Conservation (phyloP, 2,329 filamentous ascomycete genomes). For the Ascochyta rabiei region DNA sequence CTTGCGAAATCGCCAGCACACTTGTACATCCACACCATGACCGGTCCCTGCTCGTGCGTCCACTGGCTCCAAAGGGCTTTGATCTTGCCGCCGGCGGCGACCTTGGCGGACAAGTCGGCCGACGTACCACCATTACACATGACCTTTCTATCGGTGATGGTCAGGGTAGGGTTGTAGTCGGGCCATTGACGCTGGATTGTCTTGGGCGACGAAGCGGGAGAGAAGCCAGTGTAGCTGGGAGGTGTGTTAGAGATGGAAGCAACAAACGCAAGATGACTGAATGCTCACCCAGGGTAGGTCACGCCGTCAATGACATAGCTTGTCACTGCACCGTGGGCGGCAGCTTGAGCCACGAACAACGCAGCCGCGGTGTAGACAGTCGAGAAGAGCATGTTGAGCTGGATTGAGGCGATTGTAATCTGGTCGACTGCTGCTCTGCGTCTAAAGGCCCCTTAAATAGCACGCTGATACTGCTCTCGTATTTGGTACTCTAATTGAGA, state of each 20-base stretch:
- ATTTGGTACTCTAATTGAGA: not conserved
- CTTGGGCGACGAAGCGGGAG: conserved; percentile 54
- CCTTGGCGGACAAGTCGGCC: conserved; percentile 52
- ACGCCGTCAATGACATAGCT: conserved; percentile 44
- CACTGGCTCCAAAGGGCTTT: conserved; percentile 63
- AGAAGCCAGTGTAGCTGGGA: conserved; percentile 59
- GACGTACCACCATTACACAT: conserved; percentile 60
- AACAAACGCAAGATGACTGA: conserved; percentile 28
- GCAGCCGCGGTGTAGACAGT: conserved; percentile 42
- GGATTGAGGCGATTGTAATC: conserved; percentile 6
- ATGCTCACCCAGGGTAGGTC: conserved; percentile 38
- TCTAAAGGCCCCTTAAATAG: conserved; percentile 3
- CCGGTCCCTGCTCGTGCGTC: conserved; percentile 64
- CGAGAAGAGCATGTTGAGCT: conserved; percentile 46
- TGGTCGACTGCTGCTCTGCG: not conserved
- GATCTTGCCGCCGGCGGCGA: conserved; percentile 58
- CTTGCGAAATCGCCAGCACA: conserved; percentile 56
- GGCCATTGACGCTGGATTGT: conserved; percentile 66
- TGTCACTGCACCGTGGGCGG: conserved; percentile 46
- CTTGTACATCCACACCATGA: conserved; percentile 62
- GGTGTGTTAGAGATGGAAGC: conserved; percentile 44
- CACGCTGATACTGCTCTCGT: not conserved
- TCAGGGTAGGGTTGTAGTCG: conserved; percentile 62
- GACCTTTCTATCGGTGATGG: conserved; percentile 57
- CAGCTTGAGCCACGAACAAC: conserved; percentile 37